Base-by-base conservation (phyloP, 306 rosid species). In the Malus sieversii region DNA sequence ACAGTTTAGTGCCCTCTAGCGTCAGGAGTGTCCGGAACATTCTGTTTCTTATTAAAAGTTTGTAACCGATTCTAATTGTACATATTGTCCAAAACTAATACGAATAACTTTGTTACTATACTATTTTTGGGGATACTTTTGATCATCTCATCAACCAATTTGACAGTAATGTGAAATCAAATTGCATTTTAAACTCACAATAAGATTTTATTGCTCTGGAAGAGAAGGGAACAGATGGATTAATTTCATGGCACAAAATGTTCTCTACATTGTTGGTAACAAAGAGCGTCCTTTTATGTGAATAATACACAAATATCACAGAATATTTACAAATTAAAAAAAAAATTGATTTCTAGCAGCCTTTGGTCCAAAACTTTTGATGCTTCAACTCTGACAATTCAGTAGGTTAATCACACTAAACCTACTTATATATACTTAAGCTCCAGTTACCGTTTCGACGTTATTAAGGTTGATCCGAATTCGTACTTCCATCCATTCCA, bases 191-290 rank as follows among this genome's bases (percentile, higher is more conserved):
- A 8, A 38, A 38, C 42, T 38, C 42, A 0, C 13, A 51, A 1
- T 14, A 12, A 40, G 25, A 44, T 70, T 70, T 35, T 30, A 52
- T 35, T 25, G 52, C 73, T 12, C 33, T 66, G 46, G 22, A 38
- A 63, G 75, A 35, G 20, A 48, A 3, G 55, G 48, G 62, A n/a
- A 14, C 20, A 70, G 59, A 59, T 5, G 55, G 51, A 59, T 29
- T 27, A 57, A 45, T 69, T 58, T 68, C 68, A 19, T 7, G 46
- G 68, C 62, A 74, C 82, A 73, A 77, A 68, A 16, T 67, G 62
- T 78, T 82, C 73, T 78, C 53, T 68, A 82, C 85, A 73, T 61
- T 27, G 20, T 77, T 25, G 51, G 71, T 70, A 71, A 45, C 74
- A 42, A 48, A 81, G 45, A 67, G 64, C 71, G 63, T 45, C 68